Evolutionary conservation across 148 eudicot genomes (phyloP), one percentile per base, ranked within the genome.

Genomic region (Fagopyrum homotropicum): DNA sequence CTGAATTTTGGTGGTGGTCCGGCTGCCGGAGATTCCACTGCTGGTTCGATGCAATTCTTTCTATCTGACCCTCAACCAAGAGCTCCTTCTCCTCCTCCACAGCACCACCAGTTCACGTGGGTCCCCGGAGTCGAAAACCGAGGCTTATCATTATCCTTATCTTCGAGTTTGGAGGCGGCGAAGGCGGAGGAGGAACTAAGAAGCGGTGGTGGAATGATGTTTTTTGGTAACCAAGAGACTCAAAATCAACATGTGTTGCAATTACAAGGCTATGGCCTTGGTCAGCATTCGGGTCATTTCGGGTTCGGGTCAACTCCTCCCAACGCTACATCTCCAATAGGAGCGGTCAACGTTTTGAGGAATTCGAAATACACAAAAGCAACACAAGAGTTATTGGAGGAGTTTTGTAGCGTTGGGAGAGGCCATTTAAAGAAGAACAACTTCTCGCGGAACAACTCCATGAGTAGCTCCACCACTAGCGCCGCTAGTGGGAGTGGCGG

Each of bases 381-480:
- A 4, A 93, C 98, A 0, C 92, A 88, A 74, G 98, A 93, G 73
- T 72, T 93, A 72, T 77, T 93, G 74, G 95, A 91, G 51, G 98
- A 93, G 54, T 93, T 93, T 75, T 93, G 98, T 70, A 88, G 91
- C 66, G 97, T 91, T 30, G 98, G 98, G 22, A 85, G 91, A 66
- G 93, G 89, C 68, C 89, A 87, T 11, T 75, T 86, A 19, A 89
- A 83, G 76, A 52, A 52, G 66, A 80, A 80, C 68, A 93, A 85
- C 68, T 77, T 86, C 26, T 76, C 80, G 0, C 75, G 76, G 64
- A 74, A 74, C 19, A 54, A 52, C 61, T 48, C 44, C 14, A 12
- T 35, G 9, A 73, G 30, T 47, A 49, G 45, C n/a, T 8, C 55
- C 29, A 49, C 40, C 57, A 47, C 56, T 1, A 56, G 76, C 30